Evolutionary conservation across 164 flowering plant species (phyloP), one percentile per base, ranked within the genome.

Genomic region (Nelumbo lutea): DNA sequence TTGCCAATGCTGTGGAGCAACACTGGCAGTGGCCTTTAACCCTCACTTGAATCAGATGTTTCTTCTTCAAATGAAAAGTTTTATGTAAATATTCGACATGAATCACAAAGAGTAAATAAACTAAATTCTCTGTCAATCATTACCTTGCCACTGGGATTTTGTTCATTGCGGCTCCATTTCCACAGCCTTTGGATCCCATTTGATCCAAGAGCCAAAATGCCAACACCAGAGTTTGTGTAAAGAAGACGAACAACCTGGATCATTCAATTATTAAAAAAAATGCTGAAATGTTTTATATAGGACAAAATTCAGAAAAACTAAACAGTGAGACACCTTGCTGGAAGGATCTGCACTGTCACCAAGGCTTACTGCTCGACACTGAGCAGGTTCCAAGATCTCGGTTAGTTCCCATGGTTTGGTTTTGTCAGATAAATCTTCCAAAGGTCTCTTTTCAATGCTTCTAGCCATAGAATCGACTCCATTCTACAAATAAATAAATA

Each of bases 1-100:
- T 83, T 89, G 96, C 97, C 97, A 91, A 70, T 84, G 91, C 70
- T 89, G 96, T n/a, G 98, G 98, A 70, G 75, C 85, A 57, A 86
- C 82, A 84, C 72, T 85, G 69, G 97, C 88, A 67, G 96, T 91
- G 83, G 97, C 97, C 98, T 93, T 68, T 61, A 84, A 84, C 44
- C 74, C 68, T 51, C 73, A 68, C 9, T 2, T 2, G 62, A 58
- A 68, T 86, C 72, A 86, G 82, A 61, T 68, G 52, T 70, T 64
- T 69, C 51, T 67, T 70, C 10, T 27, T 40, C 59, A 27, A 64
- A 27, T 27, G 27, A n/a, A 68, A 42, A 5, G 44, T 44, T 52
- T 41, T 43, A 46, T 38, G 38, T 9, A 63, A 67, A 45, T 39
- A 55, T 5, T 10, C 4, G 48, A 62, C 27, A 10, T 68, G 48